Evolutionary conservation across 2,329 filamentous ascomycete species (phyloP), one percentile per base, ranked within the genome.

Genomic region (Microcyclospora pomicola): DNA sequence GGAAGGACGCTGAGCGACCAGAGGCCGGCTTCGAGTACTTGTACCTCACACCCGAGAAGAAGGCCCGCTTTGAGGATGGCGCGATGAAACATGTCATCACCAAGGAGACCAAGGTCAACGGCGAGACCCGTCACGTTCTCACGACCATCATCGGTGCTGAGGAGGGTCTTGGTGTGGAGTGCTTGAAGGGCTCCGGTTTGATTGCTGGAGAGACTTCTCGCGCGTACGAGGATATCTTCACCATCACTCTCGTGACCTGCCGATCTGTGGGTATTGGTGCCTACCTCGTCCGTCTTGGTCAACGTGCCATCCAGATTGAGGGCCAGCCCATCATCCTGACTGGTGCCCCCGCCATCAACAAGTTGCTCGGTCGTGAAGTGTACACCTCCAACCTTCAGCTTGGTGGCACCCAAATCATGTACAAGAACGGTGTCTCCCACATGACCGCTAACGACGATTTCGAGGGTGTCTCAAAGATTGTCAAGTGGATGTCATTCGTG

Each of bases 341-440:
- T 54, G 91, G 91, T 74, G 91, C 91, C 35, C 84, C 85, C 48
- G 91, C 91, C 42, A 81, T 98, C 61, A 98, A 98, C 77, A 98
- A 96, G 69, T 72, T 98, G 54, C 77, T 98, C 43, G 91, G 91
- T 55, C 86, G 92, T 51, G 91, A 98, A 65, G 88, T 98, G 24
- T 98, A 98, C 69, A 95, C 91, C 15, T 96, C 91, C 43, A 98
- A 98, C 73, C 67, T 98, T 58, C 91, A 98, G 71, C 84, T 98
- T 48, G 91, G 91, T 77, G 91, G 91, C 53, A 98, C 91, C n/a
- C 91, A 98, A 66, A 98, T 98, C 73, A 98, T 98, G 91, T 96
- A 98, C 77, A 87, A 84, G 68, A 98, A 98, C 61, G 91, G 91
- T 76, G 91, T 98, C 31, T 96, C 91, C 15, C 91, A 98, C 70